A percentile compares a stretch with the other conserved stretches of the same genome.
Evolutionary conservation across 331 rosid genomes (phyloP).

Genomic region (Arachis monticola): DNA sequence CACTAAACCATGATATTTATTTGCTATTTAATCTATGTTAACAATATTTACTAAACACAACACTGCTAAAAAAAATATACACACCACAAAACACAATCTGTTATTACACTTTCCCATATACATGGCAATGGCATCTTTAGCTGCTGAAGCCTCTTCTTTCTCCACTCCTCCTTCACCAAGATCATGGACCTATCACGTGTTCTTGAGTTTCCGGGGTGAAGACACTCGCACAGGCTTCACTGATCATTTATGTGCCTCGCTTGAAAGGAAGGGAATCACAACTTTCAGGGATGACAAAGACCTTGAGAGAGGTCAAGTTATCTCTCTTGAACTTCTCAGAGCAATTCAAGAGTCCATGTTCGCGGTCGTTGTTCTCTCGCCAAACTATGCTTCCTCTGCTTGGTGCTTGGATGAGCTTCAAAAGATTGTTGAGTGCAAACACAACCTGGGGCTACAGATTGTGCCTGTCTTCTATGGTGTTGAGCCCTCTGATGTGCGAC

Average conservation of each 20-base stretch:
- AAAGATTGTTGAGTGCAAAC: not conserved
- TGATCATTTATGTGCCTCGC: not conserved
- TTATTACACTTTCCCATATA: no score
- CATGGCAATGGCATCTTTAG: not conserved
- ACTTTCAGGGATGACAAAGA: not conserved
- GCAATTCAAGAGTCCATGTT: not conserved
- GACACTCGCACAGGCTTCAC: not conserved
- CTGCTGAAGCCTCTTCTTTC: not conserved
- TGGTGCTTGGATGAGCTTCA: not conserved
- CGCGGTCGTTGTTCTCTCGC: not conserved
- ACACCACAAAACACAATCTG: no score
- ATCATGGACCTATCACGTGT: not conserved
- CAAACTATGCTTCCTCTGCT: not conserved
- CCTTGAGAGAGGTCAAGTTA: not conserved
- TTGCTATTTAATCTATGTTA: no score
- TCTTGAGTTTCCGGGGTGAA: not conserved
- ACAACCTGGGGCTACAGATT: not conserved
- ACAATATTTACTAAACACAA: no score
- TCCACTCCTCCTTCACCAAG: not conserved
- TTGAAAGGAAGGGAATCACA: not conserved
- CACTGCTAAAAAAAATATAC: no score
- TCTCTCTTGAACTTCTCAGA: not conserved
- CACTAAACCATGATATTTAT: no score
- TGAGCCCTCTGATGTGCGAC: slow-evolving; percentile 37
- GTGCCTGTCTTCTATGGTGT: slow-evolving; percentile 28